Evolutionary conservation across 805 yeast genomes (phyloP), one percentile per base, ranked within the genome.

Genomic region (Kuraishia cidri): DNA sequence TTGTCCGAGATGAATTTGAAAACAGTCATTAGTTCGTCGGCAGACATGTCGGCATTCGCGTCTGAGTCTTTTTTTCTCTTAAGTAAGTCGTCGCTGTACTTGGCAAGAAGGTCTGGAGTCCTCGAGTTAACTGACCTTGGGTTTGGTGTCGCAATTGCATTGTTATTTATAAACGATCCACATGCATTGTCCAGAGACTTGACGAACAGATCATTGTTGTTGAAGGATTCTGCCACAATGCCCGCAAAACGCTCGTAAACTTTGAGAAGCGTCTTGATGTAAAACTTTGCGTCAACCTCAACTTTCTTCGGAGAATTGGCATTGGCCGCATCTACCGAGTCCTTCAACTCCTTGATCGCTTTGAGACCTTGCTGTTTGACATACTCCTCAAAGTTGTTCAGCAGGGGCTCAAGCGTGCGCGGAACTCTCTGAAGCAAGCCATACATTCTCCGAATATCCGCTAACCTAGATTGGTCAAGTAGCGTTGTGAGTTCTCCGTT

Each of bases 101-200:
- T 78, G 5, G 97, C 97, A 45, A 94, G 67, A 44, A 84, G 66
- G 46, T 94, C 97, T 1, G 97, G 95, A 1, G 97, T 87, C 48
- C 71, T 79, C n/a, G 95, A 82, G 28, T 57, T 52, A 0, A 73
- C 54, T 7, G 62, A 60, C 43, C 71, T 70, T 11, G 75, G 63
- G 3, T 66, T 65, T 16, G 82, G 77, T 6, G 77, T 70, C 19
- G 97, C 95, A 52, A 87, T 78, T 12, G 74, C 64, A 48, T 94
- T 92, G 35, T 64, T 66, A 58, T 92, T 92, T 47, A 94, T 85
- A 46, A 81, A 88, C 24, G 72, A 66, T 38, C 82, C 76, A 45
- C 95, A 90, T 2, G 97, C 97, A 43, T 72, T 75, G 51, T 92
- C 97, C 43, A 92, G 69, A 1, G 96, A 85, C 50, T 81, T 83